Conservation (phyloP, 2,329 filamentous ascomycete species). For the Botrytis fragariae region DNA sequence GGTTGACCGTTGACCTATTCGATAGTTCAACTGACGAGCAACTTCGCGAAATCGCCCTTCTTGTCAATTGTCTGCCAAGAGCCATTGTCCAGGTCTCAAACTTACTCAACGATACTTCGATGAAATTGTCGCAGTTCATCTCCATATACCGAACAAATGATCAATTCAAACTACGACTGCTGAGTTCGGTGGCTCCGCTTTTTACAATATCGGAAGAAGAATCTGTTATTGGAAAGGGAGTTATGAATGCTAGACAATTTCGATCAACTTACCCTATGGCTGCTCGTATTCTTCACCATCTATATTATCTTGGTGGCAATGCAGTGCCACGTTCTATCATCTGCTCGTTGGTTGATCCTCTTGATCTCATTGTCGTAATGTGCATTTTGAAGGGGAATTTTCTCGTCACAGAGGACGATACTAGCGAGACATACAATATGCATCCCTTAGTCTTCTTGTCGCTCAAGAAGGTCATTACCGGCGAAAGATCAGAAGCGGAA, state of each 20-base stretch:
- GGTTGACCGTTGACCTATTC: constrained; percentile 19
- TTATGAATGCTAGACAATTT: constrained; percentile 28
- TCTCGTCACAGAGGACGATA: constrained; percentile 20
- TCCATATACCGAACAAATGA: constrained; percentile 29
- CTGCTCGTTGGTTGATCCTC: constrained; percentile 25
- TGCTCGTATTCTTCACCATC: constrained; percentile 26
- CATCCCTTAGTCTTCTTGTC: constrained; percentile 32
- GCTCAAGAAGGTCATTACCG: constrained; percentile 25
- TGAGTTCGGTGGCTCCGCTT: constrained; percentile 27
- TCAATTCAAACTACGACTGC: constrained; percentile 29
- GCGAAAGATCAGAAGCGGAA: constrained; percentile 20
- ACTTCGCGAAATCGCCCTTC: constrained; percentile 26
- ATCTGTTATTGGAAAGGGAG: constrained; percentile 30
- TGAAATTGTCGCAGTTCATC: constrained; percentile 32
- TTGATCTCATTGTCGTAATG: constrained; percentile 32
- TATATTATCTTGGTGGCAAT: constrained; percentile 31
- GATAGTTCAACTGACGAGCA: constrained; percentile 25
- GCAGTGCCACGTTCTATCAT: constrained; percentile 30
- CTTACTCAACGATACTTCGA: constrained; percentile 30
- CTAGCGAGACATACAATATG: constrained; percentile 29
- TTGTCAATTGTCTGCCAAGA: constrained; percentile 28
- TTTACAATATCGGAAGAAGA: constrained; percentile 23
- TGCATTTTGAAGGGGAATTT: constrained; percentile 30
- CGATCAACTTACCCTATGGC: constrained; percentile 23
- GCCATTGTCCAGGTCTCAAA: constrained; percentile 31